A percentile compares a stretch with the other conserved stretches of the same genome.
Evolutionary conservation across 306 rosid species (phyloP).

Genomic region (Pyrus communis): DNA sequence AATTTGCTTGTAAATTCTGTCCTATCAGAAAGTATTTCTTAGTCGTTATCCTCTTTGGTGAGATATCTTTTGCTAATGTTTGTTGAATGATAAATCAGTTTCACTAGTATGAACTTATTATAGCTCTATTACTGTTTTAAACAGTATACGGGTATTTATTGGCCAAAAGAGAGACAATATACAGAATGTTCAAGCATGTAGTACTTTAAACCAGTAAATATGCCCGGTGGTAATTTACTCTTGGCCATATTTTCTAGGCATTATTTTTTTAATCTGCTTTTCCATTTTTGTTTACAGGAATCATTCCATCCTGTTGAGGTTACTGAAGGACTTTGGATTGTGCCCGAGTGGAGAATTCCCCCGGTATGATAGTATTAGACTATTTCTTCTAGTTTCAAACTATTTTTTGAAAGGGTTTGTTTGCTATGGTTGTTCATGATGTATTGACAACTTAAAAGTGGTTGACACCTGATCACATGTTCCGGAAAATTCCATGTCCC

Average conservation of each 20-base stretch:
- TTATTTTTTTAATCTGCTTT: neutral
- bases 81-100: neutral
- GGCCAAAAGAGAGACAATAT: neutral
- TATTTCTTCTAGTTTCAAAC: neutral
- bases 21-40: neutral
- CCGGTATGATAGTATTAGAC: constrained; percentile 42
- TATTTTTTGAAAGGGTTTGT: neutral
- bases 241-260: neutral
- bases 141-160: neutral
- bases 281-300: constrained; percentile 40
- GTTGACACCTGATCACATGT: neutral
- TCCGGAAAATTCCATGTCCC: neutral
- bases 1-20: constrained; percentile 5
- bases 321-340: constrained; percentile 73
- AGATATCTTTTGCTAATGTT: neutral
- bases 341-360: constrained; percentile 74
- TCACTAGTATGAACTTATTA: neutral
- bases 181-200: neutral
- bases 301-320: constrained; percentile 63
- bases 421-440: neutral
- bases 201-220: neutral
- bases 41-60: neutral
- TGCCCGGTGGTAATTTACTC: neutral
- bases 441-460: neutral
- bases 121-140: neutral